Percentiles rank a stretch among this genome's conserved stretches.
phyloP scores from a whole-genome alignment of 1,284 basidiomycete genomes.

The Irpex lacteus region DNA sequence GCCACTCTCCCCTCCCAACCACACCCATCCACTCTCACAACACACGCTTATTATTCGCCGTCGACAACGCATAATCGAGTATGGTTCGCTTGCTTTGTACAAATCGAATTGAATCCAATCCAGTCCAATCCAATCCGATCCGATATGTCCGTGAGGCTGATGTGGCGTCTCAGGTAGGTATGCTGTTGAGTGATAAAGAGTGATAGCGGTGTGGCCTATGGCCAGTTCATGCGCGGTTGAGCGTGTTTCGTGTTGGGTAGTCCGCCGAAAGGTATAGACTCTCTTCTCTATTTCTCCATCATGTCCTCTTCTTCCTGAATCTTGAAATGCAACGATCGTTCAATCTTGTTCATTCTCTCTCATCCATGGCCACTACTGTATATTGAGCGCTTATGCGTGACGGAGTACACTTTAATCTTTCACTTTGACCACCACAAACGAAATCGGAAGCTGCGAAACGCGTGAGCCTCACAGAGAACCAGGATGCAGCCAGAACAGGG shows the following conservation, averaged over 20 bases:
- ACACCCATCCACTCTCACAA: conserved; percentile 3
- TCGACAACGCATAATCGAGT: conserved; percentile 2
- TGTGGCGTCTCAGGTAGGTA: no score
- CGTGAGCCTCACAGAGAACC: background rate
- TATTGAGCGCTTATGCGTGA: background rate
- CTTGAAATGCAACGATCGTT: no score
- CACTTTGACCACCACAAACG: background rate
- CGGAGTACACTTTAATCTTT: background rate
- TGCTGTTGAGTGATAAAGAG: background rate
- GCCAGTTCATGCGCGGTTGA: background rate
- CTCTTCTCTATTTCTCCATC: no score
- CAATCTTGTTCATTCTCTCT: background rate
- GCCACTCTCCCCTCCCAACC: no score
- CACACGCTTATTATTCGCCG: conserved; percentile 3
- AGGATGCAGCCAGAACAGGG: conserved; percentile 1
- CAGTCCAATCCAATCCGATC: no score
- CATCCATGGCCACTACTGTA: background rate
- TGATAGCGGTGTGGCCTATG: background rate
- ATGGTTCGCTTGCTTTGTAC: conserved; percentile 10
- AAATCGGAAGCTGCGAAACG: background rate
- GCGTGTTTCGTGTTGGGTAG: no score
- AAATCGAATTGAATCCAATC: background rate
- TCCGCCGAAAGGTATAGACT: no score
- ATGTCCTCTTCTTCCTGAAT: no score
- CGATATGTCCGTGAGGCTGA: background rate